phyloP scores from a whole-genome alignment of 345 rosid genomes.

The Populus euphratica region DNA sequence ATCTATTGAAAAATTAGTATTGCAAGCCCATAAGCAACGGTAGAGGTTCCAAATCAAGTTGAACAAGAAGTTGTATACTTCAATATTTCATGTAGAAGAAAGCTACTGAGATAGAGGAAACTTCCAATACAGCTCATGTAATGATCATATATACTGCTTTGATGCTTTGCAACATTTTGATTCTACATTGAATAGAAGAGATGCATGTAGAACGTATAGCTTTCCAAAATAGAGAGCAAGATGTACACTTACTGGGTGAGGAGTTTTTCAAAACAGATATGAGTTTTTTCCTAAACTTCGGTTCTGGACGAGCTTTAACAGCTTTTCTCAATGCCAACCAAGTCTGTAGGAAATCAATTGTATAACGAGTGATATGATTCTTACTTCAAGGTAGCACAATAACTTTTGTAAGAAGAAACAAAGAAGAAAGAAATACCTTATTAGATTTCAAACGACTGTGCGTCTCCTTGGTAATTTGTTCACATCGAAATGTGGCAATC shows the following conservation, averaged over 20 bases:
- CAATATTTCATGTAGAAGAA: too few relatives aligned
- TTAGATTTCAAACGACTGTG: slow-evolving; percentile 12
- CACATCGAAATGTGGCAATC: slow-evolving; percentile 39
- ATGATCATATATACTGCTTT: too few relatives aligned
- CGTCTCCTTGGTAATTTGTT: slow-evolving; percentile 34
- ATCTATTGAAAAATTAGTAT: too few relatives aligned
- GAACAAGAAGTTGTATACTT: too few relatives aligned
- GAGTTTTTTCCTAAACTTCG: slow-evolving; percentile 32
- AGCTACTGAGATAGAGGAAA: too few relatives aligned
- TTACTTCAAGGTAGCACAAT: neutral
- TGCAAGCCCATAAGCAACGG: too few relatives aligned
- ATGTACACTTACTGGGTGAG: slow-evolving; percentile 25
- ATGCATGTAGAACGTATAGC: too few relatives aligned
- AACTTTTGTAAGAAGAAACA: neutral
- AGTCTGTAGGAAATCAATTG: slow-evolving; percentile 13
- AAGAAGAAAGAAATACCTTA: slow-evolving; percentile 14
- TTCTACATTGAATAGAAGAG: too few relatives aligned
- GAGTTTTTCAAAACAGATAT: slow-evolving; percentile 22
- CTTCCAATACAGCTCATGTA: too few relatives aligned
- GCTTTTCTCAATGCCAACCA: slow-evolving; percentile 34
- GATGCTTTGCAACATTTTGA: too few relatives aligned
- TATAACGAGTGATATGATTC: neutral
- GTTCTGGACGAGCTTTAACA: slow-evolving; percentile 29
- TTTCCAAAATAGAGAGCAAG: too few relatives aligned
- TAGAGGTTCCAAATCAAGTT: too few relatives aligned